These are phyloP conservation scores for Hanseniaspora guilliermondii DNA, from an alignment of 805 yeast species.

Conservation along the genomic window DNA sequence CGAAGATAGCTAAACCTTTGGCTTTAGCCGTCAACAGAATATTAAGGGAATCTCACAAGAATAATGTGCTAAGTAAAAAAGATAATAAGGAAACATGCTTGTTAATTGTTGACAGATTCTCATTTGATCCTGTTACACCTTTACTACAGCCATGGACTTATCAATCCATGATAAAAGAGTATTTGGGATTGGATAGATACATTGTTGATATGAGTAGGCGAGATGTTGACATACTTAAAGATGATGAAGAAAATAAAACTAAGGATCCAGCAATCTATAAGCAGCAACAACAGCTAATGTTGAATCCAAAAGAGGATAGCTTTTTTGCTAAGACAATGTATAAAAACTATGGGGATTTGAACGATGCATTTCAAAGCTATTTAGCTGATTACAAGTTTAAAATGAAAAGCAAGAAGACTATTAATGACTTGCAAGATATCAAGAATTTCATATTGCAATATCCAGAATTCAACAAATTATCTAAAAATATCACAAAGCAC, in stretches of 20 bases:
- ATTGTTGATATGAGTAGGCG: constrained; percentile 49
- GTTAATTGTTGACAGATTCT: constrained; percentile 59
- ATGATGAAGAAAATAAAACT: constrained; percentile 9
- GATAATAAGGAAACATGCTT: constrained; percentile 41
- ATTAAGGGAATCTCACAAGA: constrained; percentile 57
- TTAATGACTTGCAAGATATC: constrained; percentile 76
- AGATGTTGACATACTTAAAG: constrained; percentile 4
- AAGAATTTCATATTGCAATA: constrained; percentile 81
- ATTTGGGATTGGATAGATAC: constrained; percentile 70
- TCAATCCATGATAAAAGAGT: constrained; percentile 93
- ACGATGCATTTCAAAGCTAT: constrained; percentile 72
- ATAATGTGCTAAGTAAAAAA: constrained; percentile 44
- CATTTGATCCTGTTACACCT: constrained; percentile 88
- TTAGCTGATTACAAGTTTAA: constrained; percentile 71
- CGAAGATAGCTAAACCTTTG: constrained; percentile 14
- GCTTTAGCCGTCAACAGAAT: constrained; percentile 21
- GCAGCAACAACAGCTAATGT: constrained; percentile 53
- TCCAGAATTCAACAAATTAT: constrained; percentile 83
- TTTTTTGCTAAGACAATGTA: constrained; percentile 75
- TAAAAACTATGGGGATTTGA: constrained; percentile 86
- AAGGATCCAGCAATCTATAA: constrained; percentile 18
- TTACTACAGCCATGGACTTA: constrained; percentile 92
- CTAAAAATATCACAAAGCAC: constrained; percentile 83
- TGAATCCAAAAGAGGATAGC: constrained; percentile 56
- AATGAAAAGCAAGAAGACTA: constrained; percentile 54